Evolutionary conservation across 768 basidiomycete species (phyloP).

Genomic region (Russula emetica): DNA sequence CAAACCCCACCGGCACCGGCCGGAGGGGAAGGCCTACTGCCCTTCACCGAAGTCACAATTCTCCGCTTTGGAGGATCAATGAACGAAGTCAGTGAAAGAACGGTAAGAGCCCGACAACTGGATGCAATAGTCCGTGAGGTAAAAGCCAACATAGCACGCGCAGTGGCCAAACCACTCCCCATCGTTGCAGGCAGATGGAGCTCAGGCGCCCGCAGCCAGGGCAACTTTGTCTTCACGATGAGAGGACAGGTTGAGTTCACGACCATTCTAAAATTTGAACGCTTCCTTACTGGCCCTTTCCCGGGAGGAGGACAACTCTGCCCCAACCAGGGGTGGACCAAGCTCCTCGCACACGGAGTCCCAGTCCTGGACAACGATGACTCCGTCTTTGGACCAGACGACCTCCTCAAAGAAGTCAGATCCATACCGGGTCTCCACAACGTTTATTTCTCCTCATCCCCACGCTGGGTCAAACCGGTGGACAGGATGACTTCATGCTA

Average conservation of each 20-base stretch:
- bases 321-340: not conserved
- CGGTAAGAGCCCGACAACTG: too few relatives aligned
- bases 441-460: not conserved
- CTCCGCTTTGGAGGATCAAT: too few relatives aligned
- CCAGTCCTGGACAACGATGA: not conserved
- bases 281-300: not conserved
- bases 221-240: not conserved
- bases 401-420: not conserved
- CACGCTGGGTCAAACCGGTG: not conserved
- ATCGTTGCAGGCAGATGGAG: not conserved
- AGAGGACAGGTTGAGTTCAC: not conserved
- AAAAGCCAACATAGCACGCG: too few relatives aligned
- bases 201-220: not conserved
- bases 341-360: not conserved
- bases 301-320: not conserved
- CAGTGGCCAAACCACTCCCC: too few relatives aligned
- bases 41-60: too few relatives aligned
- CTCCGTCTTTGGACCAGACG: not conserved
- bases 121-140: too few relatives aligned
- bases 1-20: too few relatives aligned
- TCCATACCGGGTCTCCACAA: not conserved
- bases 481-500: not conserved
- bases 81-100: too few relatives aligned
- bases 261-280: not conserved
- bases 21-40: too few relatives aligned